Evolutionary conservation across 2,329 filamentous ascomycete genomes (phyloP), one percentile per base, ranked within the genome.

Genomic region (Sarocladium kiliense): DNA sequence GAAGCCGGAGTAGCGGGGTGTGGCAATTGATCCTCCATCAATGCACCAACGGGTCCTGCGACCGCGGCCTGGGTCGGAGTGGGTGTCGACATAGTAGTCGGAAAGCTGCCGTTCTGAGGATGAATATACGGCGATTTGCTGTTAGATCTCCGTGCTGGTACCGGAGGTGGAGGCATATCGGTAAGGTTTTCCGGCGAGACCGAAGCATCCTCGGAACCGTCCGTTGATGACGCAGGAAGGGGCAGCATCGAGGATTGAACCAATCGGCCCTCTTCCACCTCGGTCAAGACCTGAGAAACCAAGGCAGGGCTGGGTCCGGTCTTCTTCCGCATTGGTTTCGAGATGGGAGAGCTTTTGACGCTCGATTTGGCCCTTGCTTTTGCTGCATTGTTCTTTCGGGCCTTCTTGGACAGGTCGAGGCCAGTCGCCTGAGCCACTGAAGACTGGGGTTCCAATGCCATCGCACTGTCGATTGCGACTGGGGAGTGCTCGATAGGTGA

Each of bases 1-100:
- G 91, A 96, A 9, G 92, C 90, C 1, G 91, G 91, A 0, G 91
- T 96, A 1, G 90, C 91, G 11, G 89, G 89, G 54, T 85, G 82
- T 62, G 73, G 75, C 53, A 75, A 76, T 21, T 71, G 63, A 10
- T 53, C 55, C 32, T 65, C 65, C 18, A 58, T 57, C 3, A 65
- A 63, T 56, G 58, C 58, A 42, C 42, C 36, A 21, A 54, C 49
- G 50, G 41, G 16, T 49, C 42, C 11, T 54, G 54, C 7, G 53
- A 45, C 7, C 26, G 45, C 47, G 44, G 55, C 25, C 25, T 50
- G 59, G 65, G 41, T 34, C 12, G 55, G 51, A 34, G 55, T 27
- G 36, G 56, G 27, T 55, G 59, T 19, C 32, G 56, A 32, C 53
- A 53, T 42, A 2, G 63, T 63, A 26, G 65, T 64, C 50, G 65